Evolutionary conservation across 2,329 filamentous ascomycete genomes (phyloP).

Genomic region (Aureobasidium lini): DNA sequence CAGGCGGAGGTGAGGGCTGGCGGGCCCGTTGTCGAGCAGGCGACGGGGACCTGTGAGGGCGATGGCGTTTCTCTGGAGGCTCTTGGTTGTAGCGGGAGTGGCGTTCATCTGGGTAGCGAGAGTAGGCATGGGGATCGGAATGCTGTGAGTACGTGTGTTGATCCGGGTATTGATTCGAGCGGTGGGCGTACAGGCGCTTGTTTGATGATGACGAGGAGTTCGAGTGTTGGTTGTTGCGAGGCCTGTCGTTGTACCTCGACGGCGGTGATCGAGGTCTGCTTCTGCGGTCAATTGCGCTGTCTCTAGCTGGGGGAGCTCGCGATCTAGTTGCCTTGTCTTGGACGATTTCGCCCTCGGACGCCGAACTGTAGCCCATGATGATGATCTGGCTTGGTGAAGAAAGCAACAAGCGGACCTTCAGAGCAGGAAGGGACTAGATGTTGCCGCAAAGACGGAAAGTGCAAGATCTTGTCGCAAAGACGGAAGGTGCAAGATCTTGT

Average conservation of each 20-base stretch:
- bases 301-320: slow-evolving; percentile 60
- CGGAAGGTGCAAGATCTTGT: too few species aligned
- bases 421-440: not conserved
- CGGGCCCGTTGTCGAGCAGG: not conserved
- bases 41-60: slow-evolving; percentile 15
- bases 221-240: slow-evolving; percentile 44
- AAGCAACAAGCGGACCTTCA: not conserved
- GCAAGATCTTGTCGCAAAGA: too few species aligned
- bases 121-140: slow-evolving; percentile 43
- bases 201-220: slow-evolving; percentile 30
- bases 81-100: not conserved
- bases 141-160: slow-evolving; percentile 47
- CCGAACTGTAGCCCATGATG: slow-evolving; percentile 46
- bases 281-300: slow-evolving; percentile 84
- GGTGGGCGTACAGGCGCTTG: slow-evolving; percentile 32
- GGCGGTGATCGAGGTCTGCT: slow-evolving; percentile 56
- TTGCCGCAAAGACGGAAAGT: too few species aligned
- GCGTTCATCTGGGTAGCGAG: slow-evolving; percentile 23
- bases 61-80: slow-evolving; percentile 13
- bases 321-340: slow-evolving; percentile 79
- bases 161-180: slow-evolving; percentile 56
- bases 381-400: not conserved
- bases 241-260: slow-evolving; percentile 25
- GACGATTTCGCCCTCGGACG: slow-evolving; percentile 80
- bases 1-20: slow-evolving; percentile 23